Conservation (phyloP, 1,284 basidiomycete genomes). For the Rhodofomes roseus region DNA sequence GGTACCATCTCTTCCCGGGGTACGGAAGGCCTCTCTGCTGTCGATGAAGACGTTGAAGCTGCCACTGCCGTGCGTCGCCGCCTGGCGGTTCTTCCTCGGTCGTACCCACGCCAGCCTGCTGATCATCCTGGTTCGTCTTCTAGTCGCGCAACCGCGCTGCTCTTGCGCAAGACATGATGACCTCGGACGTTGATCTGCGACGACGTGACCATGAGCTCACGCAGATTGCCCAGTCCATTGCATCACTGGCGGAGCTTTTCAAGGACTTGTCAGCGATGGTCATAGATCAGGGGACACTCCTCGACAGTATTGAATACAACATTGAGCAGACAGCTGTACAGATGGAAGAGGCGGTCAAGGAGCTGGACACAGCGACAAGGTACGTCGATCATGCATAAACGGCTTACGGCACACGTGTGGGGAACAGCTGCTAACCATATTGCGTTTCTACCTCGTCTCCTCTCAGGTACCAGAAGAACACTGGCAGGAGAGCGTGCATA, state of each 20-base stretch:
- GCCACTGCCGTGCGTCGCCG: conserved; percentile 53
- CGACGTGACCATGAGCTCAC: conserved; percentile 78
- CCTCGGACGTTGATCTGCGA: conserved; percentile 49
- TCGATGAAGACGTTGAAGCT: conserved; percentile 84
- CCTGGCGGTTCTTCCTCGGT: conserved; percentile 22
- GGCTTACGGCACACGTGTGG: neutral
- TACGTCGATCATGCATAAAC: conserved; percentile 28
- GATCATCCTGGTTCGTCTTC: conserved; percentile 13
- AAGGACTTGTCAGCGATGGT: conserved; percentile 91
- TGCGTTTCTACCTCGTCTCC: neutral
- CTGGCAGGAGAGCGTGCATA: conserved; percentile 89
- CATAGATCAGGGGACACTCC: conserved; percentile 96
- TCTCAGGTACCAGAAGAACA: conserved; percentile 86
- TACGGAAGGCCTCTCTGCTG: conserved; percentile 73
- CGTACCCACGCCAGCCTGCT: conserved; percentile 11
- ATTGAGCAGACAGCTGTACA: conserved; percentile 88
- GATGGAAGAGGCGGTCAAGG: conserved; percentile 81
- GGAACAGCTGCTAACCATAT: neutral
- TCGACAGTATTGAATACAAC: conserved; percentile 97
- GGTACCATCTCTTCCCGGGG: conserved; percentile 81
- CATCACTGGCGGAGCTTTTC: conserved; percentile 91
- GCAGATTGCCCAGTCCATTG: conserved; percentile 91
- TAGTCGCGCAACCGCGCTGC: conserved; percentile 35
- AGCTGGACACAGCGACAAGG: conserved; percentile 81
- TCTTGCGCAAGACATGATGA: conserved; percentile 34